Evolutionary conservation across 768 basidiomycete genomes (phyloP), one percentile per base, ranked within the genome.

Genomic region (Rhizopogon sp.): DNA sequence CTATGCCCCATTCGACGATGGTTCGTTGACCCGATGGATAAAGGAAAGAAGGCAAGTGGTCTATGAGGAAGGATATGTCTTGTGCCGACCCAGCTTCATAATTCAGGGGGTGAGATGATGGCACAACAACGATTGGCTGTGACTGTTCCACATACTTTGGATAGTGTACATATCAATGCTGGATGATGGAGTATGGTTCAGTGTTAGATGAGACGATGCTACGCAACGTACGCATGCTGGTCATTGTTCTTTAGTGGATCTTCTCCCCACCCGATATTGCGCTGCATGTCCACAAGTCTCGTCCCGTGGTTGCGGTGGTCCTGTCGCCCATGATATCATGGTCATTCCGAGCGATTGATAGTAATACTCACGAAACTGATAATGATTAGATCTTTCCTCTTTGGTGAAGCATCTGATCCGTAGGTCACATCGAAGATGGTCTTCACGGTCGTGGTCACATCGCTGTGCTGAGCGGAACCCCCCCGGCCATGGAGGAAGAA

Each of bases 51-150:
- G 87, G 83, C 3, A 95, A 74, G 61, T 89, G 85, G 64, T 94
- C 90, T 51, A 93, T 87, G 55, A 95, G 67, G 71, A 87, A 85
- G 0, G 87, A 87, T 6, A 93, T 79, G 62, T 95, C 93, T 39
- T 78, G 72, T 2, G 84, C 82, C 0, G 90, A 87, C 2, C 90
- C 91, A 53, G 67, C 68, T 69, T 64, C 55, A 58, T 51, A 31
- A 51, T 25, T 39, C 4, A 31, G 17, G 28, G 35, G 17, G 25
- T 37, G n/a, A 42, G 20, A 17, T 14, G 2, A 50, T 53, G 4
- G 7, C n/a, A 28, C 25, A 13, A 10, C 35, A 33, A 13, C 16
- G 3, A 28, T 4, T 13, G 16, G 1, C n/a, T 10, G 33, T 31
- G 16, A 13, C 5, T 44, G 20, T 35, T 25, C 31, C 33, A 59